Evolutionary conservation across 768 basidiomycete species (phyloP), one percentile per base, ranked within the genome.

Genomic region (Lyophyllum shimeji): DNA sequence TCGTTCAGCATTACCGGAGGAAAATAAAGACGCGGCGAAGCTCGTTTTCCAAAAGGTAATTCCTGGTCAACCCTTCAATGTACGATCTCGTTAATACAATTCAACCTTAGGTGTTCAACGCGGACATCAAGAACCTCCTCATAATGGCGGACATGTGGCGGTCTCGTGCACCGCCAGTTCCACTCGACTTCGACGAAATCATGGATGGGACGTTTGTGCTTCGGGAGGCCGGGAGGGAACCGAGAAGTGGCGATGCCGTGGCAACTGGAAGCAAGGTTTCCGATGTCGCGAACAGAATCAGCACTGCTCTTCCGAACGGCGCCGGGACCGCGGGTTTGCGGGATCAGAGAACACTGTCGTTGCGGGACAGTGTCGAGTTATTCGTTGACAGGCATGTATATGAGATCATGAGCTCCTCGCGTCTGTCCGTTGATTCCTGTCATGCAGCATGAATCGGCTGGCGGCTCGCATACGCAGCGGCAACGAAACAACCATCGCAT

Each of bases 131-230:
- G 49, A 93, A 96, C 53, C 79, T 99, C 0, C 77, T 99, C 27
- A 83, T 82, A 17, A 99, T 99, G 97, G 73, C 84, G 13, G 97
- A 98, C 64, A 98, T 99, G 95, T 99, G 97, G 97, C 86, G 86
- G 29, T 83, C 89, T 6, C 82, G 96, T 39, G 83, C 86, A n/a
- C 89, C 88, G 50, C 97, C 97, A 1, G 83, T 81, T 0, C 87
- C 95, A 0, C 81, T 99, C 24, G 85, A 90, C 56, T 94, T 87
- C 63, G 85, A 90, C n/a, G 70, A 74, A 2, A 93, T 98, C 61
- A 68, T 84, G 62, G 71, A 84, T 17, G 86, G 79, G 5, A 77
- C 80, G 1, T 93, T 93, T 64, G 66, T 71, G 12, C 70, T 81
- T 18, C 75, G 71, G 34, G 64, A 55, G 50, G 67, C 56, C 60